phyloP scores from a whole-genome alignment of 2,329 filamentous ascomycete species.

The Sporothrix pseudoabietina region DNA sequence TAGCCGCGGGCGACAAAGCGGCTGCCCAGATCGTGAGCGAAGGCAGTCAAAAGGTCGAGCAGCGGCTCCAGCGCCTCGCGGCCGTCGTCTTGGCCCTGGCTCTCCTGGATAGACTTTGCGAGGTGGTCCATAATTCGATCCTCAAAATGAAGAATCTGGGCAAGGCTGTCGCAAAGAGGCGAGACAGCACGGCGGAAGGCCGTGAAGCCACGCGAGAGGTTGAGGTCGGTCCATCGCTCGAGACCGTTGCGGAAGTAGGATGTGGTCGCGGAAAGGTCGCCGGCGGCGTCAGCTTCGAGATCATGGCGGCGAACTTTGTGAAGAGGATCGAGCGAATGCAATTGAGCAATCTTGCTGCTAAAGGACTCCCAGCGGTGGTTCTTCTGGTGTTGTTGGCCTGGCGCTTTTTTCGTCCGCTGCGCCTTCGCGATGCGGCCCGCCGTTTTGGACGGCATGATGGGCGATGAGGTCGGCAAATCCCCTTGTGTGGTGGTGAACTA shows the following conservation, averaged over 20 bases:
- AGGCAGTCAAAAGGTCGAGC: slow-evolving; percentile 83
- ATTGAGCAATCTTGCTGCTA: slow-evolving; percentile 82
- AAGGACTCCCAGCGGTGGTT: slow-evolving; percentile 92
- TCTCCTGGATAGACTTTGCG: slow-evolving; percentile 70
- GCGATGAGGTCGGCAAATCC: not conserved
- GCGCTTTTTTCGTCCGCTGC: slow-evolving; percentile 65
- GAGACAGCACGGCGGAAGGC: slow-evolving; percentile 73
- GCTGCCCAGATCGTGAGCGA: slow-evolving; percentile 88
- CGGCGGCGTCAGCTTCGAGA: slow-evolving; percentile 62
- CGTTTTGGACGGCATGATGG: slow-evolving; percentile 62
- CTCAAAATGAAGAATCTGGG: slow-evolving; percentile 90
- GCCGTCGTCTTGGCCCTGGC: slow-evolving; percentile 55
- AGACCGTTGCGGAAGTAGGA: slow-evolving; percentile 85
- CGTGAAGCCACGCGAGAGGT: slow-evolving; percentile 79
- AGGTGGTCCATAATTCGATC: slow-evolving; percentile 79
- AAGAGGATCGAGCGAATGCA: slow-evolving; percentile 87
- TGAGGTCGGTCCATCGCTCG: slow-evolving; percentile 88
- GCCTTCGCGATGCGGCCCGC: slow-evolving; percentile 70
- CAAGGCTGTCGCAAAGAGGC: slow-evolving; percentile 82
- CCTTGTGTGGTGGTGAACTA: not conserved
- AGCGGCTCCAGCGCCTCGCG: slow-evolving; percentile 81
- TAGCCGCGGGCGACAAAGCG: slow-evolving; percentile 76
- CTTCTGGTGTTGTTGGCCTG: slow-evolving; percentile 61
- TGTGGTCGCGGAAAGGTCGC: slow-evolving; percentile 73
- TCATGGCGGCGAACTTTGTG: slow-evolving; percentile 84